Conservation (phyloP, 768 basidiomycete genomes). For the Pleurotus tuoliensis region DNA sequence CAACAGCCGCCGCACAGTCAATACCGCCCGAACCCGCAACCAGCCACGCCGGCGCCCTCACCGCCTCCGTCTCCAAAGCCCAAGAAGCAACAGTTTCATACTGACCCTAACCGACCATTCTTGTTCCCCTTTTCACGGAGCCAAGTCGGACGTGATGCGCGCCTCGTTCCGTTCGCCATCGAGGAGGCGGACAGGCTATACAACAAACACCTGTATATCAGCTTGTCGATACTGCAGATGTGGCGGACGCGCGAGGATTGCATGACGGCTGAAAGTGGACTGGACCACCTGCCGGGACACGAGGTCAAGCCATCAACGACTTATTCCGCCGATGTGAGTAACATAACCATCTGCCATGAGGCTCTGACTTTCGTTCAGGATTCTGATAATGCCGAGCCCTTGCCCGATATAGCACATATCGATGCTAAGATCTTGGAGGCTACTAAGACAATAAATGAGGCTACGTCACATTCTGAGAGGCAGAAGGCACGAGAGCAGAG, state of each 20-base stretch:
- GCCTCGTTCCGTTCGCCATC: slow-evolving; percentile 90
- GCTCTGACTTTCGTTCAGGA: slow-evolving; percentile 36
- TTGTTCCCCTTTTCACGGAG: slow-evolving; percentile 91
- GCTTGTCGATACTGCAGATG: slow-evolving; percentile 86
- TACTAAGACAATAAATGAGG: slow-evolving; percentile 43
- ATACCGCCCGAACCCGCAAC: slow-evolving; percentile 53
- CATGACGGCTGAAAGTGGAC: slow-evolving; percentile 88
- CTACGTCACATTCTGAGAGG: slow-evolving; percentile 47
- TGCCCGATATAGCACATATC: slow-evolving; percentile 69
- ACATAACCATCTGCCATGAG: neutral
- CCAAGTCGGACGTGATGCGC: slow-evolving; percentile 44
- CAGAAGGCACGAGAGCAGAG: slow-evolving; percentile 63
- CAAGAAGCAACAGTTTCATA: slow-evolving; percentile 98
- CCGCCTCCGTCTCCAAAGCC: slow-evolving; percentile 83
- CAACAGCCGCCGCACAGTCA: slow-evolving; percentile 16
- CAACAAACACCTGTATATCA: slow-evolving; percentile 85
- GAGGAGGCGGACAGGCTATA: slow-evolving; percentile 94
- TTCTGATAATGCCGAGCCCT: slow-evolving; percentile 54
- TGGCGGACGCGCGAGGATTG: slow-evolving; percentile 95
- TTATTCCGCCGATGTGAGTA: slow-evolving; percentile 36
- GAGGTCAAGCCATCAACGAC: slow-evolving; percentile 53
- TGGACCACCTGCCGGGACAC: slow-evolving; percentile 73
- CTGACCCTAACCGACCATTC: slow-evolving; percentile 91
- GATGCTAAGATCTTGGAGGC: slow-evolving; percentile 75
- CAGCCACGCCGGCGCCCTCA: slow-evolving; percentile 87